Evolutionary conservation across 371 early-diverging fungal species (phyloP).

Genomic region (Blakeslea trispora): DNA sequence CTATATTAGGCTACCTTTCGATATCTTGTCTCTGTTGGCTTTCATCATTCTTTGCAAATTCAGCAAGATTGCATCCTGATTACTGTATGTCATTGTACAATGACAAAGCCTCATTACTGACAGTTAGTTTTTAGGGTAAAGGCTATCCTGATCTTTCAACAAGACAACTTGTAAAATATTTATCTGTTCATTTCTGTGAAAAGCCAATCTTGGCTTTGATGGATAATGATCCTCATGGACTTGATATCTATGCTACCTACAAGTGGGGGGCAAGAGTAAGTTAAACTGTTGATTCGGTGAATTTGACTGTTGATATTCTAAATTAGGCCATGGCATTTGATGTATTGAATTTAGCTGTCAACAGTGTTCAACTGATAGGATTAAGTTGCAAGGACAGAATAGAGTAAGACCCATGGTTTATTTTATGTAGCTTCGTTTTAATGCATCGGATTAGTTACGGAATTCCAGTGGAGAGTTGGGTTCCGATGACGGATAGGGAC

Average conservation of each 20-base stretch:
- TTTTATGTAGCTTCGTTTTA: neutral
- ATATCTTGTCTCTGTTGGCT: conserved; percentile 38
- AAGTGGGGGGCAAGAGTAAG: conserved; percentile 50
- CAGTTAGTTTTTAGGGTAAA: too few species aligned
- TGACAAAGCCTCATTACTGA: too few species aligned
- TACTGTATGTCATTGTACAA: conserved; percentile 45
- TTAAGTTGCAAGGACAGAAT: conserved; percentile 31
- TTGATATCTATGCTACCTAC: conserved; percentile 52
- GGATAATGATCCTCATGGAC: conserved; percentile 51
- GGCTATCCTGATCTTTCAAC: conserved; percentile 52
- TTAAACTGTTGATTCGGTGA: neutral
- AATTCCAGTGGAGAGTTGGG: conserved; percentile 20
- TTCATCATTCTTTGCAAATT: conserved; percentile 20
- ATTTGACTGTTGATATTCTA: neutral
- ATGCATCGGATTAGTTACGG: conserved; percentile 13
- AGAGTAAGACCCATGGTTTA: conserved; percentile 15
- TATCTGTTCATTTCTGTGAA: conserved; percentile 19
- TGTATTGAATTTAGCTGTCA: conserved; percentile 38
- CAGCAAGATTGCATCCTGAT: conserved; percentile 34
- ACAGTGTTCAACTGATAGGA: conserved; percentile 35
- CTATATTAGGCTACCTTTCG: conserved; percentile 45
- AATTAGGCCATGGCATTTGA: conserved; percentile 41
- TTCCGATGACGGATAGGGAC: conserved; percentile 30
- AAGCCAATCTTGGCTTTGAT: conserved; percentile 39
- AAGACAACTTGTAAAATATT: conserved; percentile 39